Percentiles rank a stretch among this genome's conserved stretches.
Evolutionary conservation across 192 early-diverging fungal genomes (phyloP).

Genomic region (Coemansia asiatica): DNA sequence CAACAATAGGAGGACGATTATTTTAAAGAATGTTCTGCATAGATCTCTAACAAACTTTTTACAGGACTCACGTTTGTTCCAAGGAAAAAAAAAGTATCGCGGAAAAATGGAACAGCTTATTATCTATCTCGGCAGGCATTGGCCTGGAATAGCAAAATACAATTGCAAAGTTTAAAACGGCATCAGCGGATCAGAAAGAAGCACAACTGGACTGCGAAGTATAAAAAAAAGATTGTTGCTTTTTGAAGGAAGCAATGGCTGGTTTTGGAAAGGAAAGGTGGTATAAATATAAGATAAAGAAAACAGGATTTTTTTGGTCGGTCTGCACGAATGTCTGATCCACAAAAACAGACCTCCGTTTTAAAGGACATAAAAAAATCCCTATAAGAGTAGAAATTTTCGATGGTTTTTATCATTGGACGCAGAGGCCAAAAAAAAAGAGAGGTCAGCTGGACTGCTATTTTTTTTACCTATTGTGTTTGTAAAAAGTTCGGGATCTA

Average conservation of each 20-base stretch:
- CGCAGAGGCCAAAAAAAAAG: background rate
- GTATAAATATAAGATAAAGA: background rate
- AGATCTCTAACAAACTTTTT: background rate
- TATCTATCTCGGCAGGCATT: background rate
- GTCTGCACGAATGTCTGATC: background rate
- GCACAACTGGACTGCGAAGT: background rate
- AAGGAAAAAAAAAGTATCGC: background rate
- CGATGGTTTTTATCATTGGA: no score
- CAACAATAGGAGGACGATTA: background rate
- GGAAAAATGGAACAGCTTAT: background rate
- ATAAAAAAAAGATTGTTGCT: no score
- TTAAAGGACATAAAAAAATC: background rate
- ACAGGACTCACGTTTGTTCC: background rate
- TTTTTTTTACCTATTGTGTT: background rate
- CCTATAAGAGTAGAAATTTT: no score
- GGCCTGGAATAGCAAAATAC: background rate
- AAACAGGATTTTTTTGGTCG: background rate
- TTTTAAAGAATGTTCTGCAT: background rate
- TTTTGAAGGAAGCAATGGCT: background rate
- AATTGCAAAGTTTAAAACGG: background rate
- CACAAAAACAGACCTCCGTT: background rate
- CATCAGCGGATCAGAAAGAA: background rate
- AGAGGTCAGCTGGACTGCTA: background rate
- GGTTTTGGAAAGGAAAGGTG: background rate
- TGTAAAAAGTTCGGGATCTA: background rate